phyloP scores from a whole-genome alignment of 2,329 filamentous ascomycete species.

The Aspergillus terreus region DNA sequence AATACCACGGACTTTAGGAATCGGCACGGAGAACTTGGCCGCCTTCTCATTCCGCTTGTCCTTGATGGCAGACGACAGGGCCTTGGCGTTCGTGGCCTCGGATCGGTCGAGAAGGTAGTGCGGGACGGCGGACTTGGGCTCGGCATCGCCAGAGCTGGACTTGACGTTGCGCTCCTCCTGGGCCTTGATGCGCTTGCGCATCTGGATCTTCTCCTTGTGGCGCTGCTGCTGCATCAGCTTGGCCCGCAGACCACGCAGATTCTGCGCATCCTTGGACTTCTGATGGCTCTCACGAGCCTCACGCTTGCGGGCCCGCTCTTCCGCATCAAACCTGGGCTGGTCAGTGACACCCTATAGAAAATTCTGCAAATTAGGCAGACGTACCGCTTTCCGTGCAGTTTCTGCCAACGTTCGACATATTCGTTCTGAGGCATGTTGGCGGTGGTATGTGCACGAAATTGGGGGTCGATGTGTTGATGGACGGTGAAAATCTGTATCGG shows the following conservation, averaged over 20 bases:
- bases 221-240: slow-evolving; percentile 93
- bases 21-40: slow-evolving; percentile 83
- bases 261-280: slow-evolving; percentile 85
- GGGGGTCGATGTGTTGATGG: background rate
- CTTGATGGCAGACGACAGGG: slow-evolving; percentile 82
- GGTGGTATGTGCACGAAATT: background rate
- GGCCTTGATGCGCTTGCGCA: slow-evolving; percentile 89
- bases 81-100: slow-evolving; percentile 66
- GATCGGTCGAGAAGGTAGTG: slow-evolving; percentile 90
- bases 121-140: slow-evolving; percentile 77
- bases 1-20: slow-evolving; percentile 92
- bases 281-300: slow-evolving; percentile 85
- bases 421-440: slow-evolving; percentile 40
- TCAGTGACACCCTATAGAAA: slow-evolving; percentile 25
- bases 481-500: background rate
- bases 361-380: slow-evolving; percentile 2
- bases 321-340: slow-evolving; percentile 64
- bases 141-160: slow-evolving; percentile 64
- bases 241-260: slow-evolving; percentile 82
- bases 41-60: slow-evolving; percentile 93
- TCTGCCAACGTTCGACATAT: slow-evolving; percentile 74
- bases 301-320: slow-evolving; percentile 85
- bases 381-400: slow-evolving; percentile 55
- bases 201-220: slow-evolving; percentile 96
- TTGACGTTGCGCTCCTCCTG: slow-evolving; percentile 97